These are phyloP conservation scores for Stentor roeselii DNA, from an alignment of 73 alveolate genomes.

Conservation along the genomic window DNA sequence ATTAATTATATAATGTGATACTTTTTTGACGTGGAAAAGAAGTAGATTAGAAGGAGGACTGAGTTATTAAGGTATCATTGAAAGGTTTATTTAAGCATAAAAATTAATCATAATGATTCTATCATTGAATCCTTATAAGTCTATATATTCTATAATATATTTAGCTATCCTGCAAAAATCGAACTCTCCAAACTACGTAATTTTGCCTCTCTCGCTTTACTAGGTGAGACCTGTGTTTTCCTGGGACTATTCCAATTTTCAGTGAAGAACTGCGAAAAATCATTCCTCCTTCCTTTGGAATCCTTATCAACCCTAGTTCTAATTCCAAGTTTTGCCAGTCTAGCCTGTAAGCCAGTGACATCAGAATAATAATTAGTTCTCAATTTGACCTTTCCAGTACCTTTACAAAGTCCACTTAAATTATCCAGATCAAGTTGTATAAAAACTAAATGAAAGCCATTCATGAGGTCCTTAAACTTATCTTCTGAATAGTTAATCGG, in stretches of 20 bases:
- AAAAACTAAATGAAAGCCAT: not conserved
- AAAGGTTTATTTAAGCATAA: not conserved
- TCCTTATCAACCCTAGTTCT: not conserved
- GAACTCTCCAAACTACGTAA: not conserved
- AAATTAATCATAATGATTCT: not conserved
- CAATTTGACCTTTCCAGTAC: not conserved
- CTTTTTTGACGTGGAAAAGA: too few relatives aligned
- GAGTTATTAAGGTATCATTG: not conserved
- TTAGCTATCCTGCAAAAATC: not conserved
- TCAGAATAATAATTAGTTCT: not conserved
- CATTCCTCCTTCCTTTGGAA: not conserved
- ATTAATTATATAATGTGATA: too few relatives aligned
- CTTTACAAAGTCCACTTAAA: not conserved
- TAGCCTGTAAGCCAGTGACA: not conserved
- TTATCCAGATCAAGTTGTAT: not conserved
- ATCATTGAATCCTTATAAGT: not conserved
- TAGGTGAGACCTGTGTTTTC: not conserved
- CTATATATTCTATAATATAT: too few relatives aligned
- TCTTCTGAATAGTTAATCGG: too few relatives aligned
- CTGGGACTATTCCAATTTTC: not conserved
- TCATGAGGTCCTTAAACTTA: too few relatives aligned
- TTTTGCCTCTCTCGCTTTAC: not conserved
- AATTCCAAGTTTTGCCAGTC: not conserved
- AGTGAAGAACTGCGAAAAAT: not conserved
- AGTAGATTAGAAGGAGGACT: too few relatives aligned